Percentiles rank a stretch among this genome's conserved stretches.
These are phyloP conservation scores for Poa annua DNA, from an alignment of 176 grass and related monocot species.

Conservation along the genomic window DNA sequence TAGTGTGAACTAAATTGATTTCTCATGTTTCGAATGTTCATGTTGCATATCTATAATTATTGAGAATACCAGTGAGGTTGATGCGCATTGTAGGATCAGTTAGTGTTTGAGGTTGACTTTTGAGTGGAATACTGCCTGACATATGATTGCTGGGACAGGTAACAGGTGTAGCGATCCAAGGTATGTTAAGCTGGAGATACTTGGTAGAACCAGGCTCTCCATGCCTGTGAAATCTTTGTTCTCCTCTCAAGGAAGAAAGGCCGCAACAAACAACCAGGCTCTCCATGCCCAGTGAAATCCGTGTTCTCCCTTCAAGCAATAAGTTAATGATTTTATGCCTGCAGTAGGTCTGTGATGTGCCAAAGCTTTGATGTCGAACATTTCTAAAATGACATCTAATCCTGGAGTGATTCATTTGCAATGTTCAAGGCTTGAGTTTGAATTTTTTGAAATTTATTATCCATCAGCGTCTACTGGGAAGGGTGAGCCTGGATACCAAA, in stretches of 20 bases:
- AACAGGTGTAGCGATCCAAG: neutral
- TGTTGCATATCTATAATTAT: neutral
- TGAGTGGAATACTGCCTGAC: neutral
- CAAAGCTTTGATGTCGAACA: neutral
- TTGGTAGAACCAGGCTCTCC: neutral
- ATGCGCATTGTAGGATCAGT: neutral
- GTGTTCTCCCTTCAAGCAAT: no score
- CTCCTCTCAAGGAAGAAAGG: no score
- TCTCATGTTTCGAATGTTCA: neutral
- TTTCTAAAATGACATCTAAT: neutral
- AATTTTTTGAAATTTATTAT: neutral
- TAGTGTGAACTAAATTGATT: neutral
- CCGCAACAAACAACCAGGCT: no score
- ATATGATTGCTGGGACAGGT: conserved; percentile 10
- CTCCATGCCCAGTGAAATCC: no score
- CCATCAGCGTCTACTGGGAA: neutral
- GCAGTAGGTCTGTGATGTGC: neutral
- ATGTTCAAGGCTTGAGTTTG: neutral
- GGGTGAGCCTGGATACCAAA: neutral
- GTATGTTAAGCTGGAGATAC: neutral
- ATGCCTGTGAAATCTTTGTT: no score
- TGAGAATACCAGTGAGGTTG: neutral
- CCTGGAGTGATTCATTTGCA: no score
- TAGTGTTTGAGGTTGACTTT: neutral
- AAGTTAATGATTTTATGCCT: neutral